phyloP scores from a whole-genome alignment of 495 filamentous ascomycete species.

The Geoglossum glabrum region DNA sequence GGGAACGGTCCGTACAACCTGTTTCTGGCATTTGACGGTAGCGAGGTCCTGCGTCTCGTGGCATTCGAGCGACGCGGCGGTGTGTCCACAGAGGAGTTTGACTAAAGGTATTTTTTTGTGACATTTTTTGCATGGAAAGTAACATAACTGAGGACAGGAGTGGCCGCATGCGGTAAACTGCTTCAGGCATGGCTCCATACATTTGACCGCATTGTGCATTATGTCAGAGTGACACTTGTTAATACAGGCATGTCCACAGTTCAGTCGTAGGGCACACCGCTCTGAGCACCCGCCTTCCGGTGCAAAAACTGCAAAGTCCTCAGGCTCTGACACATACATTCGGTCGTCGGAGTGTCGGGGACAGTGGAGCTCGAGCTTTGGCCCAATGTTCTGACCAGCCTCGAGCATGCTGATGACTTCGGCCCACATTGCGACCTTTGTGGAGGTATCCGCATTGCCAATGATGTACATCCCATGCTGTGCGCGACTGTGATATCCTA shows the following conservation, averaged over 20 bases:
- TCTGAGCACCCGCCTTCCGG: conserved; percentile 56
- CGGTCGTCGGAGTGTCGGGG: conserved; percentile 41
- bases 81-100: conserved; percentile 40
- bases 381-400: conserved; percentile 29
- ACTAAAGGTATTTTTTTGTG: conserved; percentile 21
- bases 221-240: conserved; percentile 48
- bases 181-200: conserved; percentile 39
- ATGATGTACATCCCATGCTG: conserved; percentile 74
- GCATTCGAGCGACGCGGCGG: conserved; percentile 26
- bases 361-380: conserved; percentile 37
- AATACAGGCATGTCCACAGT: conserved; percentile 51
- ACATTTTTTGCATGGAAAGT: conserved; percentile 36
- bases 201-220: conserved; percentile 42
- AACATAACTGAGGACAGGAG: conserved; percentile 38
- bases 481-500: conserved; percentile 25
- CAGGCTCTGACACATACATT: conserved; percentile 34
- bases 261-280: conserved; percentile 36
- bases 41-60: conserved; percentile 25
- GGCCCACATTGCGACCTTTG: conserved; percentile 45
- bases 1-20: conserved; percentile 24
- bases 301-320: conserved; percentile 37
- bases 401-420: conserved; percentile 37
- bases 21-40: conserved; percentile 14
- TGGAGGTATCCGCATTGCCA: conserved; percentile 42
- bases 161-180: conserved; percentile 37